phyloP scores from a whole-genome alignment of 768 basidiomycete species.

The Suillus clintonianus region DNA sequence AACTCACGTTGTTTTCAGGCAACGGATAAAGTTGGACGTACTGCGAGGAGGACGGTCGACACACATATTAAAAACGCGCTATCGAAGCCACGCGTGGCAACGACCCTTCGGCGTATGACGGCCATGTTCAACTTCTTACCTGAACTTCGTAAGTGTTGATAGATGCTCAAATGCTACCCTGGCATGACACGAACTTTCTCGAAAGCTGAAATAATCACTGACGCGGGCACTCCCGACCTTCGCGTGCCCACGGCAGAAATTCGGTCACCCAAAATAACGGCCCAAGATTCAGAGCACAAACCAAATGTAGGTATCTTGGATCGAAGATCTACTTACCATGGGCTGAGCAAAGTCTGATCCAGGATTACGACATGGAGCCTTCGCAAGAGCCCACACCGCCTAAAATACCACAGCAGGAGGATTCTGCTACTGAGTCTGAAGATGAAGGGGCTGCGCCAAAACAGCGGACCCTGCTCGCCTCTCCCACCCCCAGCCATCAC shows the following conservation, averaged over 20 bases:
- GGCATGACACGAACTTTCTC: conserved; percentile 14
- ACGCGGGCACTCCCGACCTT: conserved; percentile 47
- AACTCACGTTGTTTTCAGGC: conserved; percentile 41
- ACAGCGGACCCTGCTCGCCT: conserved; percentile 12
- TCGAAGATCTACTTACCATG: conserved; percentile 1
- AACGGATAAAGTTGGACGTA: conserved; percentile 69
- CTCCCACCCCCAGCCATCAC: conserved; percentile 17
- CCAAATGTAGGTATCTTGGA: conserved; percentile 21
- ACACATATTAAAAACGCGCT: conserved; percentile 74
- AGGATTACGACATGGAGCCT: conserved; percentile 5
- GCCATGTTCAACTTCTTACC: conserved; percentile 69
- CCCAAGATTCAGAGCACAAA: background rate
- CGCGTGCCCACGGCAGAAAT: conserved; percentile 18
- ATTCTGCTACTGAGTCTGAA: conserved; percentile 32
- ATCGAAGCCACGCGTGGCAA: conserved; percentile 67
- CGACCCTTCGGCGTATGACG: conserved; percentile 68
- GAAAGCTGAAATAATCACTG: conserved; percentile 54
- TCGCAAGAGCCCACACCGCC: conserved; percentile 14
- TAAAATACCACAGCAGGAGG: conserved; percentile 15
- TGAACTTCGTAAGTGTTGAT: conserved; percentile 58
- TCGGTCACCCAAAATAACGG: conserved; percentile 16
- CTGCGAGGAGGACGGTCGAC: conserved; percentile 66
- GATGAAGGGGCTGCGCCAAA: conserved; percentile 12
- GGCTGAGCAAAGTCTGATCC: background rate
- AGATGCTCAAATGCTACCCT: conserved; percentile 4